A percentile compares a stretch with the other conserved stretches of the same genome.
Conservation (phyloP, 2,329 filamentous ascomycete genomes). For the Penicillium sp. region DNA sequence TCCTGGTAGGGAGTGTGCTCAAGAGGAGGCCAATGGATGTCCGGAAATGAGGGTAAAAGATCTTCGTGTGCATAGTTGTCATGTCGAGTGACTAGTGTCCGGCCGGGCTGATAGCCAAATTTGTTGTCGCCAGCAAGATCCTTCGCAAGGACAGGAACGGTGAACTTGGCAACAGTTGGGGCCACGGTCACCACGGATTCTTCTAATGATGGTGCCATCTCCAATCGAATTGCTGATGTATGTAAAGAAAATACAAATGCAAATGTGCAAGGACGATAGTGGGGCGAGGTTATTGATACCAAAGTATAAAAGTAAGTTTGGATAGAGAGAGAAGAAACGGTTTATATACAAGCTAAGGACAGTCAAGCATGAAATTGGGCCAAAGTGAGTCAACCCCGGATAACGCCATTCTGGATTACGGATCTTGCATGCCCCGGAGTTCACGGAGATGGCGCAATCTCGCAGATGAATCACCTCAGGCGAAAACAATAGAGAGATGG, state of each 20-base stretch:
- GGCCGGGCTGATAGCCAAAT: conserved; percentile 50
- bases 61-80: conserved; percentile 53
- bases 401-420: conserved; percentile 18
- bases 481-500: not conserved
- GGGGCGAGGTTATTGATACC: not conserved
- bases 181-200: conserved; percentile 18
- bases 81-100: conserved; percentile 45
- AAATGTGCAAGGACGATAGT: not conserved
- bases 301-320: conserved; percentile 7
- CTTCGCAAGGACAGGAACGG: conserved; percentile 21
- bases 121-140: conserved; percentile 25
- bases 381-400: conserved; percentile 20
- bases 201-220: conserved; percentile 35
- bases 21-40: conserved; percentile 53
- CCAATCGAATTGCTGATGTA: not conserved
- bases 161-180: conserved; percentile 6
- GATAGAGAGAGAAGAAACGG: not conserved
- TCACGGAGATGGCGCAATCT: conserved; percentile 32
- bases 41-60: conserved; percentile 53
- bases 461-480: conserved; percentile 25
- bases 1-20: conserved; percentile 52
- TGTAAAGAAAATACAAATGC: not conserved
- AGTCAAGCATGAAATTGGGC: not conserved
- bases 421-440: conserved; percentile 13
- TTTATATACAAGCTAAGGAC: not conserved